These are phyloP conservation scores for Lecanosticta acicola DNA, from an alignment of 2,329 filamentous ascomycete species.

Conservation along the genomic window DNA sequence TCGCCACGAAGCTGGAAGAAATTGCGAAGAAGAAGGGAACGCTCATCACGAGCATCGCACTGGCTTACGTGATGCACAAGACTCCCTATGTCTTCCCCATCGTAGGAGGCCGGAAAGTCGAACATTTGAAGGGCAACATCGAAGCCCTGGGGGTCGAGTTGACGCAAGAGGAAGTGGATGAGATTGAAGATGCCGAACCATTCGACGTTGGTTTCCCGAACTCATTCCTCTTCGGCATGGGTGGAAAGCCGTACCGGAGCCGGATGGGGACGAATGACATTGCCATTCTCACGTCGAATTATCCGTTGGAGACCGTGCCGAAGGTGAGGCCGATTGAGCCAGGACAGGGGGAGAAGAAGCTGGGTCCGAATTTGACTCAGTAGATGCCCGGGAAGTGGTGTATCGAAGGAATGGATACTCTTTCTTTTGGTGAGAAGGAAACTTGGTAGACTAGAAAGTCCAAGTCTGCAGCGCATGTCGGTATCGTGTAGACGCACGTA, in stretches of 20 bases:
- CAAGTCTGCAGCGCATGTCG: not conserved
- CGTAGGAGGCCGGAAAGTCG: constrained; percentile 62
- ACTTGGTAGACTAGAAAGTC: no score
- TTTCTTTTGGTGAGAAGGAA: no score
- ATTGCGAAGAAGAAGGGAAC: constrained; percentile 53
- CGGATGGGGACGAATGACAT: constrained; percentile 15
- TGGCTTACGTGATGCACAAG: constrained; percentile 40
- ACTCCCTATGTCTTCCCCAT: constrained; percentile 57
- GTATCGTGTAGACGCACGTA: not conserved
- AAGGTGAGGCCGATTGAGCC: constrained; percentile 16
- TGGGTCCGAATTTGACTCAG: constrained; percentile 3
- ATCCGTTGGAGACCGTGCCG: constrained; percentile 13
- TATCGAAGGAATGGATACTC: no score
- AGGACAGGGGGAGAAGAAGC: constrained; percentile 14
- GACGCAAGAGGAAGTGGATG: constrained; percentile 56
- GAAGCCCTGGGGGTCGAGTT: constrained; percentile 59
- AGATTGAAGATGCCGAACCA: constrained; percentile 56
- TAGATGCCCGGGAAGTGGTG: not conserved
- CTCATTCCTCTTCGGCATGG: constrained; percentile 12
- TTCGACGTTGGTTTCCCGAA: constrained; percentile 46
- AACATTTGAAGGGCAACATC: constrained; percentile 66
- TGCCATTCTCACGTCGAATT: constrained; percentile 11
- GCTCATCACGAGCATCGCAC: constrained; percentile 50
- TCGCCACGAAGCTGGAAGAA: constrained; percentile 55
- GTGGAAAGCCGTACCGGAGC: constrained; percentile 17